A percentile compares a stretch with the other conserved stretches of the same genome.
Evolutionary conservation across 2,329 filamentous ascomycete genomes (phyloP).

Genomic region (Cladorrhinum sp.): DNA sequence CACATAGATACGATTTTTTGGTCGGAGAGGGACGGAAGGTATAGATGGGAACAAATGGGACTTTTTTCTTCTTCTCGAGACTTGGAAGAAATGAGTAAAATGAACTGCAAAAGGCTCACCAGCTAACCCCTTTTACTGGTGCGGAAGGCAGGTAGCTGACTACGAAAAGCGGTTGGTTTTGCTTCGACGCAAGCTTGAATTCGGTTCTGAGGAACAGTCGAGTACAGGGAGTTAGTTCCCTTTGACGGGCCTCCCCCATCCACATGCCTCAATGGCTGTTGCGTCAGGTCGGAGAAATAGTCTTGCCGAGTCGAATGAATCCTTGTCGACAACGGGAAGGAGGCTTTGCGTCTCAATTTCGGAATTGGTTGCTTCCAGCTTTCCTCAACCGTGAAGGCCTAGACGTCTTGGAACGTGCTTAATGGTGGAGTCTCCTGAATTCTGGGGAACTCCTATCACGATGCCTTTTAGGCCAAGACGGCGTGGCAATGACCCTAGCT

Average conservation of each 20-base stretch:
- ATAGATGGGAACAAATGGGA: too few species aligned
- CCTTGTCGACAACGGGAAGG: neutral
- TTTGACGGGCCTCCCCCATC: too few species aligned
- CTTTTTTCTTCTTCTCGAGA: too few species aligned
- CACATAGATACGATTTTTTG: neutral
- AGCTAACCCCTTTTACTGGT: too few species aligned
- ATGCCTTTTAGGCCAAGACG: neutral
- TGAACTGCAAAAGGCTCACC: too few species aligned
- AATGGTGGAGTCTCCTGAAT: neutral
- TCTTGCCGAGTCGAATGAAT: neutral
- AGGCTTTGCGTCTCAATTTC: constrained; percentile 13
- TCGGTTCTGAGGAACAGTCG: too few species aligned
- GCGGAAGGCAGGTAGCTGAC: too few species aligned
- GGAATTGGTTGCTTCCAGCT: constrained; percentile 20
- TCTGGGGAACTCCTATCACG: neutral
- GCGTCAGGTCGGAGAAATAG: neutral
- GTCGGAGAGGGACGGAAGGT: neutral
- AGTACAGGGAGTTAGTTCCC: too few species aligned
- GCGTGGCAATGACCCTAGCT: neutral
- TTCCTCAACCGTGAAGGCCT: neutral
- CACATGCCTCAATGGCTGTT: neutral
- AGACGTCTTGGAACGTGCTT: neutral
- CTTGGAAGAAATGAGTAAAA: too few species aligned
- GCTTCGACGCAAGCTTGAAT: too few species aligned
- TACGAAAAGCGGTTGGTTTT: too few species aligned